Evolutionary conservation across 108 stramenopile genomes (phyloP), one percentile per base, ranked within the genome.

Genomic region (Nitzschia inconspicua): DNA sequence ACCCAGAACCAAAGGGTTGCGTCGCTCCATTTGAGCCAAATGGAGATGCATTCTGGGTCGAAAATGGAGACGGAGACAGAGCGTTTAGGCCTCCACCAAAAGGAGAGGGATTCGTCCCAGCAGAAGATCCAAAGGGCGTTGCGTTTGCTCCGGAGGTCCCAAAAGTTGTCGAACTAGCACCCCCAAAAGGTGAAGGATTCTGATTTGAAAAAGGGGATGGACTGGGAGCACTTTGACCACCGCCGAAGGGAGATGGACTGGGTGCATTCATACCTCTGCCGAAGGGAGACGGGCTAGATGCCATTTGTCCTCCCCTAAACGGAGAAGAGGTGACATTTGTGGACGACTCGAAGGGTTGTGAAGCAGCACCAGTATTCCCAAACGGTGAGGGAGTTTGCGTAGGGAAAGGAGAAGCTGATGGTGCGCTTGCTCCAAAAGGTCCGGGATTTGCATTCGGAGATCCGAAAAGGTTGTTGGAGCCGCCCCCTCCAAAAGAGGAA

Each of bases 101-200:
- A 11, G 70, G 61, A 3, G 71, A 55, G 16, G 60, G 61, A 28
- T 44, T 63, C 2, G 65, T 35, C 24, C 31, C 9, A 14, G 48
- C 11, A 34, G 44, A 63, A 24, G 43, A 44, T 41, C 75, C 76
- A 62, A 66, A 72, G 16, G 70, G 60, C 11, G 63, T 55, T 35
- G 63, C 8, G 5, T n/a, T n/a, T n/a, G n/a, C n/a, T 8, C 35
- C n/a, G 63, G 51, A 40, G 31, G 27, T 39, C 43, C 16, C 47
- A 54, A 20, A 7, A 47, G 28, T 16, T 43, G 13, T 0, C n/a
- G 35, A 41, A 14, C 28, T 14, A 30, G 31, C 30, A 32, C 29
- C 48, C 2, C 49, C 49, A 41, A 70, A 60, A 19, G 51, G 68
- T 35, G 63, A 53, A n/a, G 50, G 63, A 31, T 25, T 31, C 29